These are phyloP conservation scores for Orbilia quercus DNA, from an alignment of 2,329 filamentous ascomycete genomes.

Conservation along the genomic window DNA sequence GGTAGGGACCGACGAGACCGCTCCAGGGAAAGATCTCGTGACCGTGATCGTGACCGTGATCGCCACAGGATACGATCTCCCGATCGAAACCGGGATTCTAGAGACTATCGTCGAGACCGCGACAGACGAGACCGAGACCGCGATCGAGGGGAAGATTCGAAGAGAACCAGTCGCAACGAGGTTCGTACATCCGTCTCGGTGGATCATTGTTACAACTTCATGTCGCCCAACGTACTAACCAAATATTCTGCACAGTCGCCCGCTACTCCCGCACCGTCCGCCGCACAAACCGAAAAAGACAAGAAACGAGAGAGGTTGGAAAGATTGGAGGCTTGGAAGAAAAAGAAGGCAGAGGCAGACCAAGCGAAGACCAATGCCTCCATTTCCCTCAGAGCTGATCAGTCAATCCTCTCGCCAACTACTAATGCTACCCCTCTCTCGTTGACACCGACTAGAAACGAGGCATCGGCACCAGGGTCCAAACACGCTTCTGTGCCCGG, in stretches of 20 bases:
- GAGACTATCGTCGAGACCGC: slow-evolving; percentile 56
- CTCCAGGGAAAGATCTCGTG: slow-evolving; percentile 58
- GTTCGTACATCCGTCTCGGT: slow-evolving; percentile 39
- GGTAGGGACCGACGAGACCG: slow-evolving; percentile 58
- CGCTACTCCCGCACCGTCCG: slow-evolving; percentile 52
- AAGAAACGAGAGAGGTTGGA: slow-evolving; percentile 60
- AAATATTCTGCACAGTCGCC: slow-evolving; percentile 46
- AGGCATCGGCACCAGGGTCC: slow-evolving; percentile 49
- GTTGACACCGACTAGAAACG: slow-evolving; percentile 39
- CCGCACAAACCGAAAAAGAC: slow-evolving; percentile 58
- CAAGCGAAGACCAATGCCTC: slow-evolving; percentile 58
- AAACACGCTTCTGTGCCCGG: slow-evolving; percentile 56
- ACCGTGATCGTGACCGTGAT: slow-evolving; percentile 56
- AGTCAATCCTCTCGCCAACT: slow-evolving; percentile 57
- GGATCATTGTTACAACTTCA: not conserved
- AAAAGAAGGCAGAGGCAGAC: slow-evolving; percentile 60
- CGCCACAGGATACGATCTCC: slow-evolving; percentile 56
- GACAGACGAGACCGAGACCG: slow-evolving; percentile 58
- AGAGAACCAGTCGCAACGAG: slow-evolving; percentile 56
- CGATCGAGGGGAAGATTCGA: slow-evolving; percentile 58
- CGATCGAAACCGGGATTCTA: slow-evolving; percentile 54
- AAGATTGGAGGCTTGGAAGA: slow-evolving; percentile 60
- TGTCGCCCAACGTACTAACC: slow-evolving; percentile 2
- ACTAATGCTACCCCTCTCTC: slow-evolving; percentile 46
- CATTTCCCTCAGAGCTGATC: slow-evolving; percentile 58